Percentiles rank a stretch among this genome's conserved stretches.
phyloP scores from a whole-genome alignment of 2,329 filamentous ascomycete genomes.

The Plenodomus lindquistii region DNA sequence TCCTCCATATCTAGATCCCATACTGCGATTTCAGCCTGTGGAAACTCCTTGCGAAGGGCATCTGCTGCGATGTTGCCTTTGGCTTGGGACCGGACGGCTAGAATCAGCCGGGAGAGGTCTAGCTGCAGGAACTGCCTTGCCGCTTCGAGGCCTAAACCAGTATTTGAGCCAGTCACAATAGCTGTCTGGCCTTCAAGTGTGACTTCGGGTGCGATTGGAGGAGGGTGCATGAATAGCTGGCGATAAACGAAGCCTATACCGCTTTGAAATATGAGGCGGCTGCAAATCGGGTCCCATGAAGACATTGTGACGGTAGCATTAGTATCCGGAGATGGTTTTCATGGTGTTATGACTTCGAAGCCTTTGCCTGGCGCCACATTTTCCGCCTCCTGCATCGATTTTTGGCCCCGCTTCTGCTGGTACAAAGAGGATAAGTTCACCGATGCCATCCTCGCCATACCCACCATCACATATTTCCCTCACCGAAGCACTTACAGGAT shows the following conservation, averaged over 20 bases:
- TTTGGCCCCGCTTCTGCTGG: too few species aligned
- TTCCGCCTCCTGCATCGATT: too few species aligned
- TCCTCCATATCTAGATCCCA: constrained; percentile 33
- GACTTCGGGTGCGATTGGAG: constrained; percentile 1
- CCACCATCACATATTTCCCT: too few species aligned
- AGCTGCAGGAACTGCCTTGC: constrained; percentile 24
- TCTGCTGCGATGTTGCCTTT: constrained; percentile 36
- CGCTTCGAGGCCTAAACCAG: constrained; percentile 33
- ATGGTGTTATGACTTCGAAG: too few species aligned
- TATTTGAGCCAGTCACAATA: constrained; percentile 47
- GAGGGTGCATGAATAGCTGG: constrained; percentile 5
- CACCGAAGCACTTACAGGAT: too few species aligned
- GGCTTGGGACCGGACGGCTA: constrained; percentile 29
- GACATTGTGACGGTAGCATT: too few species aligned
- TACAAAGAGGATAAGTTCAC: too few species aligned
- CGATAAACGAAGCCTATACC: constrained; percentile 9
- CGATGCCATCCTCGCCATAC: too few species aligned
- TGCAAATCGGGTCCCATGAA: constrained; percentile 4
- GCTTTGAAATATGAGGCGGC: constrained; percentile 7
- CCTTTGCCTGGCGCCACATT: too few species aligned
- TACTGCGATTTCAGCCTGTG: constrained; percentile 23
- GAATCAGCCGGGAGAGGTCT: constrained; percentile 26
- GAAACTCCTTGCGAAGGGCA: constrained; percentile 12
- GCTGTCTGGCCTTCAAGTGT: constrained; percentile 38
- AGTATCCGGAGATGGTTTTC: too few species aligned